Evolutionary conservation across 2,329 filamentous ascomycete genomes (phyloP).

Genomic region (Alternaria hordeiaustralica): DNA sequence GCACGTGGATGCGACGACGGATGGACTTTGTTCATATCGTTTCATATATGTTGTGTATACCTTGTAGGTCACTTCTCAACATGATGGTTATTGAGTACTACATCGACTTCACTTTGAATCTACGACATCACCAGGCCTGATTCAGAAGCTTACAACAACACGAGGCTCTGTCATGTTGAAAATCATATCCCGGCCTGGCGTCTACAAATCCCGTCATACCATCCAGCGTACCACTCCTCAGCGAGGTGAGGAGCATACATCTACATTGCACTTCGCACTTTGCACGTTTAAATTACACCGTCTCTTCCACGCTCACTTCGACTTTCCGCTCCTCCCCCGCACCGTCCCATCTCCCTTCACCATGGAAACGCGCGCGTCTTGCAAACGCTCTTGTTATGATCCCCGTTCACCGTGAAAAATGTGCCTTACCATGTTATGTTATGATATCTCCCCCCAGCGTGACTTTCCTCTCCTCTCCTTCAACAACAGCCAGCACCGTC

Average conservation of each 20-base stretch:
- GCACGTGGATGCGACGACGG: not conserved
- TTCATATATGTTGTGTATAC: not conserved
- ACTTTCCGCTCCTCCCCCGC: not conserved
- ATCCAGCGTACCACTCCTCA: not conserved
- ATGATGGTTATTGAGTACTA: not conserved
- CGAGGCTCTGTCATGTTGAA: not conserved
- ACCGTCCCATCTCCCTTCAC: not conserved
- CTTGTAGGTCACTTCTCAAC: not conserved
- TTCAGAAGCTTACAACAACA: not conserved
- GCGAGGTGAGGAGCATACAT: not conserved
- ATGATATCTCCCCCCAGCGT: not conserved
- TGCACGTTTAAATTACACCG: not conserved
- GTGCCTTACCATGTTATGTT: not conserved
- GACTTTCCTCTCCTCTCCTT: not conserved
- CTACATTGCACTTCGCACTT: too few relatives aligned
- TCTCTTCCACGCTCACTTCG: not conserved
- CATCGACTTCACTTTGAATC: not conserved
- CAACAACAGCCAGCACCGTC: not conserved
- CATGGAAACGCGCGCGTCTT: not conserved
- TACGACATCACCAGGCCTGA: not conserved
- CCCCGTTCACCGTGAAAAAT: not conserved
- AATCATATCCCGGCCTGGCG: not conserved
- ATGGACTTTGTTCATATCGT: not conserved
- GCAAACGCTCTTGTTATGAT: not conserved
- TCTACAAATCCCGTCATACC: not conserved